Percentiles rank a stretch among this genome's conserved stretches.
Evolutionary conservation across 1,139 yeast genomes (phyloP).

Genomic region (Hyphopichia wangnamkhiaoensis): DNA sequence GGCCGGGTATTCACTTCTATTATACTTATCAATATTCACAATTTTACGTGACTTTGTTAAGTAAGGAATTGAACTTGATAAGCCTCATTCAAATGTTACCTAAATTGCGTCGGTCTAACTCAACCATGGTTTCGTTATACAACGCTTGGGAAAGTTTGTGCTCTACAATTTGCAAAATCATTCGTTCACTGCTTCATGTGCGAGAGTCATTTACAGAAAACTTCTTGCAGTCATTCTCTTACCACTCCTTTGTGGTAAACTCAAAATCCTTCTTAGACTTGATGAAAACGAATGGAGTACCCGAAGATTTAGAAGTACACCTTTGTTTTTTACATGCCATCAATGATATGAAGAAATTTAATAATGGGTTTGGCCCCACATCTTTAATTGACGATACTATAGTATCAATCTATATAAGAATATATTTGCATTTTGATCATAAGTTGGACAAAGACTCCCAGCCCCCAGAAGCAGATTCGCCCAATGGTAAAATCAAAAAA

Average conservation of each 20-base stretch:
- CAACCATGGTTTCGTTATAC: slow-evolving; percentile 66
- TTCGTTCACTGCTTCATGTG: slow-evolving; percentile 47
- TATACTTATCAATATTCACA: slow-evolving; percentile 71
- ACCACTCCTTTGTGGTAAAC: slow-evolving; percentile 44
- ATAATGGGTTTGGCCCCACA: slow-evolving; percentile 82
- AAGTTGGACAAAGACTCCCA: slow-evolving; percentile 2
- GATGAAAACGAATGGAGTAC: slow-evolving; percentile 30
- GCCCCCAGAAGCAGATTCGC: slow-evolving; percentile 21
- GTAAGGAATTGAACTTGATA: slow-evolving; percentile 55
- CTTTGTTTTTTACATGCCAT: slow-evolving; percentile 53
- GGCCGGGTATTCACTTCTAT: slow-evolving; percentile 90
- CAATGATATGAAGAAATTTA: slow-evolving; percentile 66
- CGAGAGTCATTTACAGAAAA: slow-evolving; percentile 55
- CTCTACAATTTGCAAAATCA: slow-evolving; percentile 48
- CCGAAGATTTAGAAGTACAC: slow-evolving; percentile 28
- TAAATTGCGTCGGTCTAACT: slow-evolving; percentile 71
- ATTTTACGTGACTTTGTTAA: slow-evolving; percentile 61
- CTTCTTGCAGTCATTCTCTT: slow-evolving; percentile 47
- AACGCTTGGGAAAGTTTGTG: slow-evolving; percentile 67
- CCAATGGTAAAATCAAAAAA: slow-evolving; percentile 36
- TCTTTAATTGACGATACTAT: slow-evolving; percentile 75
- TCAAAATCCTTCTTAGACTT: slow-evolving; percentile 36
- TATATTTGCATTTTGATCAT: slow-evolving; percentile 35
- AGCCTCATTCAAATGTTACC: slow-evolving; percentile 62
- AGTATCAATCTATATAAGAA: slow-evolving; percentile 58